These are phyloP conservation scores for Entomortierella parvispora DNA, from an alignment of 192 early-diverging fungal genomes.

Conservation along the genomic window DNA sequence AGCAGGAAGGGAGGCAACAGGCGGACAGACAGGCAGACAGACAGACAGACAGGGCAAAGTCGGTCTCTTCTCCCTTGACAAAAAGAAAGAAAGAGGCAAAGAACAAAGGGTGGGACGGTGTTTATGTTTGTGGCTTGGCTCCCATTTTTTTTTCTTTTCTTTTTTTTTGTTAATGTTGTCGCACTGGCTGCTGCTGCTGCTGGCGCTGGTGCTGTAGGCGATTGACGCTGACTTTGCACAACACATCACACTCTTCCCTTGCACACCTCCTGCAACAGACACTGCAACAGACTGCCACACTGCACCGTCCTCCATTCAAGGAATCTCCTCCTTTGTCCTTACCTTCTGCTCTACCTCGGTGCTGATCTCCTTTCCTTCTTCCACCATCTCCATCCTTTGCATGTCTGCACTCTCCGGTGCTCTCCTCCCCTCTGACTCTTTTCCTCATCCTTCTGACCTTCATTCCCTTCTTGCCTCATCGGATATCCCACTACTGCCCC, in stretches of 20 bases:
- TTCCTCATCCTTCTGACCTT: not conserved
- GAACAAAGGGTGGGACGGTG: slow-evolving; percentile 14
- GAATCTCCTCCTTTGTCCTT: no score
- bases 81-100: not conserved
- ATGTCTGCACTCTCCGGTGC: not conserved
- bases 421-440: not conserved
- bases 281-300: no score
- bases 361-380: not conserved
- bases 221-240: no score
- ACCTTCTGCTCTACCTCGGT: not conserved
- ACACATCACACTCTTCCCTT: no score
- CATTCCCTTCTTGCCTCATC: not conserved
- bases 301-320: no score
- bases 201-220: no score
- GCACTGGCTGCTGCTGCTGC: no score
- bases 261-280: no score
- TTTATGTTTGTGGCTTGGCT: slow-evolving; percentile 42
- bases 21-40: no score
- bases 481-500: not conserved
- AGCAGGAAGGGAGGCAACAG: no score
- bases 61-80: no score
- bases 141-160: no score
- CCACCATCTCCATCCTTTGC: not conserved
- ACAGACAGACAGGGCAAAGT: not conserved
- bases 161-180: not conserved